These are phyloP conservation scores for Penicillium fimorum DNA, from an alignment of 495 filamentous ascomycete species.

Conservation along the genomic window DNA sequence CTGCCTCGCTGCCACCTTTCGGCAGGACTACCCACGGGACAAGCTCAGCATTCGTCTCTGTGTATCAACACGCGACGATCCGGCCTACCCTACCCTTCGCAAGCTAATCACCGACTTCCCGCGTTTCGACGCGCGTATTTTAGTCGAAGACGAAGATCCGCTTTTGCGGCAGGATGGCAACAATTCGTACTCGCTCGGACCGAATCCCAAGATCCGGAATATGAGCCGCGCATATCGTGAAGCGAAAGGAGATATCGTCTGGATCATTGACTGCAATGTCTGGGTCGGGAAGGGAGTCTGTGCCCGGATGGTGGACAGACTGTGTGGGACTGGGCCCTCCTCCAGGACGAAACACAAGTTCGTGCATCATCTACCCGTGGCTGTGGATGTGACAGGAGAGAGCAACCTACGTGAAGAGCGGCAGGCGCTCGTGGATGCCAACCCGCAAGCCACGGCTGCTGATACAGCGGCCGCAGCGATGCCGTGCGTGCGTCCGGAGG, in stretches of 20 bases:
- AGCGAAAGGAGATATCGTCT: conserved; percentile 85
- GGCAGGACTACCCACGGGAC: conserved; percentile 71
- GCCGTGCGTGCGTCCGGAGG: conserved; percentile 22
- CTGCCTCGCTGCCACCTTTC: conserved; percentile 88
- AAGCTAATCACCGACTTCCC: conserved; percentile 70
- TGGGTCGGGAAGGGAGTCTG: conserved; percentile 81
- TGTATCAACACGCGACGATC: conserved; percentile 72
- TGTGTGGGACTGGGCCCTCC: conserved; percentile 62
- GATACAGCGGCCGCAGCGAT: conserved; percentile 6
- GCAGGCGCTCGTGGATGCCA: conserved; percentile 41
- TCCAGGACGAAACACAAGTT: conserved; percentile 75
- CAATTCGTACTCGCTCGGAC: conserved; percentile 65
- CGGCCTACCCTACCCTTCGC: conserved; percentile 71
- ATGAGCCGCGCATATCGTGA: conserved; percentile 95
- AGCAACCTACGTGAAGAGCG: conserved; percentile 36
- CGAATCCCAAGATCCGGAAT: conserved; percentile 97
- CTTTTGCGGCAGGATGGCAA: conserved; percentile 52
- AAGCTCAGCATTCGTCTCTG: conserved; percentile 84
- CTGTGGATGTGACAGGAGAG: conserved; percentile 64
- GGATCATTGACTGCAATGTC: conserved; percentile 96
- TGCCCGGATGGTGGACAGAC: conserved; percentile 80
- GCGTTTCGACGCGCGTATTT: conserved; percentile 66
- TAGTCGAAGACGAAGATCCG: conserved; percentile 88
- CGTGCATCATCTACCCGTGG: conserved; percentile 89
- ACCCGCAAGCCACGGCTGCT: conserved; percentile 11